Conservation (phyloP, 805 yeast genomes). For the Metschnikowia chrysomelidarum region DNA sequence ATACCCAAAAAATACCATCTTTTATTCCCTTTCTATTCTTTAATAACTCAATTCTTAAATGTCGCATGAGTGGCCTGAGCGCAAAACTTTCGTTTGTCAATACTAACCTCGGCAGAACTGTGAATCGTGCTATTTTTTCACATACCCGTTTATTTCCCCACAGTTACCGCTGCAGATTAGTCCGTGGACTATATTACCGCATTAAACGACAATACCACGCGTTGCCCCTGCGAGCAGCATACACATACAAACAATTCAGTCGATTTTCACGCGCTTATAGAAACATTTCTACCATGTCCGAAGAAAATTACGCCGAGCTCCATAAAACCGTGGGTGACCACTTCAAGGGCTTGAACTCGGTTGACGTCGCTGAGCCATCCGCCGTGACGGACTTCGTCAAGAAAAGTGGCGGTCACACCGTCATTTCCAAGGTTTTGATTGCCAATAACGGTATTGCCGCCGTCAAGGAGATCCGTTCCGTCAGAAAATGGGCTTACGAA, state of each 20-base stretch:
- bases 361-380: conserved; percentile 74
- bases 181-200: conserved; percentile 3
- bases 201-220: conserved; percentile 3
- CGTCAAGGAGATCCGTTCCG: conserved; percentile 95
- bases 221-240: conserved; percentile 1
- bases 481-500: conserved; percentile 98
- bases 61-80: conserved; percentile 11
- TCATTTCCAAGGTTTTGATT: conserved; percentile 80
- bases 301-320: conserved; percentile 17
- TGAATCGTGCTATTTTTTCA: conserved; percentile 10
- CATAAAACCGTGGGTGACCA: conserved; percentile 55
- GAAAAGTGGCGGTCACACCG: conserved; percentile 91
- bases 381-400: conserved; percentile 80
- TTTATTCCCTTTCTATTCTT: not conserved
- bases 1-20: too few species aligned
- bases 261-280: conserved; percentile 3
- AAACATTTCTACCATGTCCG: conserved; percentile 15
- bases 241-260: not conserved
- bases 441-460: conserved; percentile 99
- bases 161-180: conserved; percentile 7
- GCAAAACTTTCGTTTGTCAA: conserved; percentile 2
- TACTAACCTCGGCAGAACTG: conserved; percentile 10
- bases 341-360: conserved; percentile 79
- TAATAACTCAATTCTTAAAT: not conserved
- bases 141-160: conserved; percentile 9